These are phyloP conservation scores for Globisporangium takayamanum DNA, from an alignment of 352 stramenopile species.

Conservation along the genomic window DNA sequence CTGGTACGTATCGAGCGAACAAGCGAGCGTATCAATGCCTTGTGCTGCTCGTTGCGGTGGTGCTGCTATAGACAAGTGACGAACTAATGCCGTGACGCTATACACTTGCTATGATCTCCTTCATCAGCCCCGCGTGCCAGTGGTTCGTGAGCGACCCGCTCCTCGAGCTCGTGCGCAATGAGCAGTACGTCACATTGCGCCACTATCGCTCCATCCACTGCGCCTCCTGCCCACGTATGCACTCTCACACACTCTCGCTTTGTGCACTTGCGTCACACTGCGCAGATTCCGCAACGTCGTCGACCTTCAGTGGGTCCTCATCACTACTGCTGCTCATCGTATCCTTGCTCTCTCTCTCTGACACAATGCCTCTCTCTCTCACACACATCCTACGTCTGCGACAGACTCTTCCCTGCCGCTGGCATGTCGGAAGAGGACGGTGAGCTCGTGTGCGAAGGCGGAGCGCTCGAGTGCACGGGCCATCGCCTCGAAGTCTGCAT, in stretches of 20 bases:
- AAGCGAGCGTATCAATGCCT: too few relatives aligned
- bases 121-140: slow-evolving; percentile 64
- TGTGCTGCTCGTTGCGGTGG: neutral
- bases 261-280: neutral
- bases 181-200: slow-evolving; percentile 29
- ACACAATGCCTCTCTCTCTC: neutral
- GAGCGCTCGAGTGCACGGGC: slow-evolving; percentile 61
- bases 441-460: slow-evolving; percentile 52
- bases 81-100: neutral
- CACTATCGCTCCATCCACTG: neutral
- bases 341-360: too few relatives aligned
- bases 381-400: neutral
- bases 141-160: slow-evolving; percentile 73
- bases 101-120: neutral
- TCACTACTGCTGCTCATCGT: too few relatives aligned
- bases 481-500: slow-evolving; percentile 68
- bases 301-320: slow-evolving; percentile 39
- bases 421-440: slow-evolving; percentile 66
- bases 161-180: slow-evolving; percentile 56
- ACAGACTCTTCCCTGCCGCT: slow-evolving; percentile 59
- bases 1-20: slow-evolving; percentile 27
- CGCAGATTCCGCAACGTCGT: slow-evolving; percentile 68
- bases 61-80: neutral
- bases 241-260: neutral
- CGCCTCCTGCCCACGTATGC: neutral